Evolutionary conservation across 1,139 yeast species (phyloP), one percentile per base, ranked within the genome.

Genomic region (Hyphopichia pseudoburtonii): DNA sequence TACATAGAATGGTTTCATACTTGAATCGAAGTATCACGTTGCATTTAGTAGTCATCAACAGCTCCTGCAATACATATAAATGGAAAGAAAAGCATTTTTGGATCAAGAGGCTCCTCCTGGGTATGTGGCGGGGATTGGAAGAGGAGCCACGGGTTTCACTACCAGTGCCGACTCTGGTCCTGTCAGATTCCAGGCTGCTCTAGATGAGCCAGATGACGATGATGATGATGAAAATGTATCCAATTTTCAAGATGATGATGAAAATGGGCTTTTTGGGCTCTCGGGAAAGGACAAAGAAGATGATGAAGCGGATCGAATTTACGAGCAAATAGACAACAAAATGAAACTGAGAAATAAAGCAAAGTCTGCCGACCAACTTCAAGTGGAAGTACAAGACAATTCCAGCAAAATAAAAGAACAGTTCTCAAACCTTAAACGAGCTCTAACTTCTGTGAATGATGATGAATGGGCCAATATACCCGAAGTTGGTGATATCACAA

Each of bases 131-230:
- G 98, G 98, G 23, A 64, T 89, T 7, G 98, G 97, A 0, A 71
- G 98, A 54, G 98, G 98, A 14, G 98, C 97, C 2, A 78, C 87
- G 0, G 97, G 97, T 1, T 90, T 90, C 58, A 80, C 92, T 0
- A 86, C 96, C 0, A 76, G 88, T 42, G 86, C 92, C 2, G 95
- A 85, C 47, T 63, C 84, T n/a, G 86, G 84, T 1, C 67, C 74
- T 2, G 70, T 73, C 1, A 57, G 65, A 26, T 55, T 65, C 17
- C 64, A 62, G 28, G 66, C 70, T 7, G 60, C 56, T 5, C 56
- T 46, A 4, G 60, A 54, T 3, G 55, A 54, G 15, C 57, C 56
- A 4, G 67, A 57, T 12, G 65, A 57, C 5, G 63, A 51, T 5
- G 48, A 45, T 5, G 49, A 47, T 11, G 49, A 41, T 16, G 63